A percentile compares a stretch with the other conserved stretches of the same genome.
Conservation (phyloP, 2,329 filamentous ascomycete genomes). For the Aspergillus quadrilineatus region DNA sequence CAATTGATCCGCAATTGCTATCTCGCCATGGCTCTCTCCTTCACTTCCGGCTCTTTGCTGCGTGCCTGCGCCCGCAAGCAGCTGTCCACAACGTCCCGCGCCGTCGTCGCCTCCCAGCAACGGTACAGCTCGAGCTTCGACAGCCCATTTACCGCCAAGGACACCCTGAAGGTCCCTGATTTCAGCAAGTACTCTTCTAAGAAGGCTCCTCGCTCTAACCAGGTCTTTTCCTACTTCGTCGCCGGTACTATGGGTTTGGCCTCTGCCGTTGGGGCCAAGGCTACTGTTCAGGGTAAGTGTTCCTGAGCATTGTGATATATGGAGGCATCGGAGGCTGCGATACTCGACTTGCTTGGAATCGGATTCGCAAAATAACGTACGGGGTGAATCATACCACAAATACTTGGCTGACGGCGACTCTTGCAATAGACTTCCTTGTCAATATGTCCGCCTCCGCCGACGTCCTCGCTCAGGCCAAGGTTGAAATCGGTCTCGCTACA, state of each 20-base stretch:
- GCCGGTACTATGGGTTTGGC: constrained; percentile 92
- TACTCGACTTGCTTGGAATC: not conserved
- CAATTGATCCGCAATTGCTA: constrained; percentile 38
- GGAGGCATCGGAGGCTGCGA: not conserved
- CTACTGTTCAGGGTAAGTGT: constrained; percentile 88
- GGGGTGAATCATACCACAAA: constrained; percentile 4
- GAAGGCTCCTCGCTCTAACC: constrained; percentile 67
- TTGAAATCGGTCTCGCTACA: constrained; percentile 86
- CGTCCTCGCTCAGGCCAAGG: constrained; percentile 98
- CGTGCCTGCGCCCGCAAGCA: constrained; percentile 54
- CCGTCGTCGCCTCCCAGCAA: constrained; percentile 43
- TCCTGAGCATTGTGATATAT: constrained; percentile 12
- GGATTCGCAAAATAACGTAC: not conserved
- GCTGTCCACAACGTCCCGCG: constrained; percentile 45
- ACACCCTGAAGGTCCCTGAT: constrained; percentile 74
- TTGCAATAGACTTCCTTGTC: constrained; percentile 83
- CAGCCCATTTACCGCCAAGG: constrained; percentile 56
- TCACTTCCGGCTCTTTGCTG: constrained; percentile 68
- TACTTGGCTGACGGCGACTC: constrained; percentile 26
- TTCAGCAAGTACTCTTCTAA: constrained; percentile 84
- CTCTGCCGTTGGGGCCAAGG: constrained; percentile 91
- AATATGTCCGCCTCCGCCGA: constrained; percentile 99
- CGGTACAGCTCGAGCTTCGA: constrained; percentile 48
- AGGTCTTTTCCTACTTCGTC: constrained; percentile 97
- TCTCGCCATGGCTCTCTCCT: constrained; percentile 55